Percentiles rank a stretch among this genome's conserved stretches.
Evolutionary conservation across 495 filamentous ascomycete genomes (phyloP).

Genomic region (Annulohypoxylon maeteangense): DNA sequence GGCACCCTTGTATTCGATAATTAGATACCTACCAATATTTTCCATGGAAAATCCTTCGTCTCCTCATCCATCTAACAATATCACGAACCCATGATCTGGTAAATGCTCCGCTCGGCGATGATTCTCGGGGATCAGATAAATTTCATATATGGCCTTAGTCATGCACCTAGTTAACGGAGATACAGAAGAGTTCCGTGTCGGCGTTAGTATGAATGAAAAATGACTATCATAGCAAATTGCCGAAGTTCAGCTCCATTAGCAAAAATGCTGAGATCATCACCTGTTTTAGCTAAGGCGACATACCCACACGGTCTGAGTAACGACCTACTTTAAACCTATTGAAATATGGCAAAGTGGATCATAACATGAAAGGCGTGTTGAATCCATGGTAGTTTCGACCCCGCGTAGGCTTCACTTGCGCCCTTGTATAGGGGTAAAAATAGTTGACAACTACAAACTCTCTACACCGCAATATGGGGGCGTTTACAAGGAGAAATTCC

Average conservation of each 20-base stretch:
- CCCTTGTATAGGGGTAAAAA: too few species aligned
- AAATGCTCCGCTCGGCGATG: not conserved
- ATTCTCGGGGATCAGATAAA: not conserved
- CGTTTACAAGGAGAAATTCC: too few species aligned
- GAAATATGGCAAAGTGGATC: not conserved
- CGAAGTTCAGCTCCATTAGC: not conserved
- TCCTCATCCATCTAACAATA: too few species aligned
- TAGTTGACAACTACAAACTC: too few species aligned
- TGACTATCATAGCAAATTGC: not conserved
- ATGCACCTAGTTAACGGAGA: too few species aligned
- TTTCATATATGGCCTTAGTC: not conserved
- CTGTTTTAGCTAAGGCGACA: not conserved
- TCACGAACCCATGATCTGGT: not conserved
- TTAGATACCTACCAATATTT: too few species aligned
- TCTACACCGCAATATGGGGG: too few species aligned
- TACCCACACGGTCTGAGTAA: not conserved
- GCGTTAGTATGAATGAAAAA: not conserved
- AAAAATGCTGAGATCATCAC: not conserved
- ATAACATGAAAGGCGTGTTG: not conserved
- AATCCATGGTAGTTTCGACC: not conserved
- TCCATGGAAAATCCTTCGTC: too few species aligned
- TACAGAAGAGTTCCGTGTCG: too few species aligned
- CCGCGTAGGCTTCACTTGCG: not conserved
- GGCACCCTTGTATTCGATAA: too few species aligned
- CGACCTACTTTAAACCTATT: not conserved